These are phyloP conservation scores for Caryopteris hybrid DNA, from an alignment of 305 asterid species.

Conservation along the genomic window DNA sequence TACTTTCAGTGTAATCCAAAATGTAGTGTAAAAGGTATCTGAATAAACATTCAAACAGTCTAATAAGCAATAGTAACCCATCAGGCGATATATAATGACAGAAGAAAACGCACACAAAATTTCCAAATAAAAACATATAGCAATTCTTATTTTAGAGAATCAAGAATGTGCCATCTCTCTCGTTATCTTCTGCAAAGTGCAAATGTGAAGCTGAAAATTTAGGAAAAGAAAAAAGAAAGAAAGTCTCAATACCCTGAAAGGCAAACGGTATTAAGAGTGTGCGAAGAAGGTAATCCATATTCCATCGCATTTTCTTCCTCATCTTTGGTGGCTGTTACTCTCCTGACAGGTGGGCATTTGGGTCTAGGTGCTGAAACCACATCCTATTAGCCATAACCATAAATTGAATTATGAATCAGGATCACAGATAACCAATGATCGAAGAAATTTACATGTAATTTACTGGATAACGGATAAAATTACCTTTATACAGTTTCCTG, in stretches of 20 bases:
- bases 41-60: constrained; percentile 20
- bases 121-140: too few relatives aligned
- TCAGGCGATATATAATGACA: neutral
- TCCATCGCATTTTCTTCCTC: constrained; percentile 94
- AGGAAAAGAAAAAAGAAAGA: constrained; percentile 1
- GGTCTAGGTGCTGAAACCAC: constrained; percentile 90
- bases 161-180: neutral
- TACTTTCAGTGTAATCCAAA: constrained; percentile 41
- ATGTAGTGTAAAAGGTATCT: constrained; percentile 80
- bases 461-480: neutral
- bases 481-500: constrained; percentile 88
- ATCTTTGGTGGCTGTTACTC: constrained; percentile 80
- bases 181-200: neutral
- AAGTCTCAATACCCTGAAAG: constrained; percentile 64
- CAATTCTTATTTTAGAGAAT: neutral
- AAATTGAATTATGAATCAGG: constrained; percentile 1
- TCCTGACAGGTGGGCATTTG: constrained; percentile 65
- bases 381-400: constrained; percentile 48
- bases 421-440: neutral
- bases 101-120: neutral
- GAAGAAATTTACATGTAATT: neutral
- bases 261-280: constrained; percentile 95
- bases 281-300: constrained; percentile 96
- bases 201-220: neutral
- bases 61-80: constrained; percentile 11